Evolutionary conservation across 2,329 filamentous ascomycete species (phyloP), one percentile per base, ranked within the genome.

Genomic region (Aplosporella prunicola): DNA sequence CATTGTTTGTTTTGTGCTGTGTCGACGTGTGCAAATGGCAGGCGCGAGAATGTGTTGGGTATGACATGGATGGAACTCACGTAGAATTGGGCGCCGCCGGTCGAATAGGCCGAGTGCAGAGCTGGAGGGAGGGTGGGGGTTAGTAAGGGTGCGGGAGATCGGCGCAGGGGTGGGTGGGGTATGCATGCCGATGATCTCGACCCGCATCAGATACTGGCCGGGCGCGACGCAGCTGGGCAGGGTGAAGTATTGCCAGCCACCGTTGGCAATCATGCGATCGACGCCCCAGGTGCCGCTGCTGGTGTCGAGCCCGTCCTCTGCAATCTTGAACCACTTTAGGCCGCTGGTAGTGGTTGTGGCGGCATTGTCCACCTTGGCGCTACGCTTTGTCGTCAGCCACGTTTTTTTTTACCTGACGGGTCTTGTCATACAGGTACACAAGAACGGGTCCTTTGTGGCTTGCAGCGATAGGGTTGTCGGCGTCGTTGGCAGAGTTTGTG

Each of bases 401-500:
- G 15, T 3, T 4, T 11, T 5, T 8, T 20, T 16, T 16, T 10
- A 10, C 9, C 14, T n/a, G 23, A 15, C 6, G 6, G 3, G 18
- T 2, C n/a, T 18, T 20, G 18, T 2, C n/a, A 14, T 20, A 57
- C 52, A 62, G 51, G 45, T 62, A 61, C 30, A 61, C 53, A 8
- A 60, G 49, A 4, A 57, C 45, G 27, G 48, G 53, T 42, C 67
- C 67, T 55, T 70, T 68, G 48, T 70, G 66, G 20, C 56, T 62
- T 33, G 58, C 53, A 7, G 68, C 67, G 43, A 69, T 69, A 6
- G 67, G 67, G 41, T 72, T 56, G 42, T 71, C 68, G 3, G 57
- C 45, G 56, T 71, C 69, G 44, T 61, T 61, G 29, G 67, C 36
- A 45, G 59, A 63, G 51, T 74, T 69, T 32, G 71, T 71, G 36